These are phyloP conservation scores for Helianthus tuberosus DNA, from an alignment of 129 eudicot genomes.

Conservation along the genomic window DNA sequence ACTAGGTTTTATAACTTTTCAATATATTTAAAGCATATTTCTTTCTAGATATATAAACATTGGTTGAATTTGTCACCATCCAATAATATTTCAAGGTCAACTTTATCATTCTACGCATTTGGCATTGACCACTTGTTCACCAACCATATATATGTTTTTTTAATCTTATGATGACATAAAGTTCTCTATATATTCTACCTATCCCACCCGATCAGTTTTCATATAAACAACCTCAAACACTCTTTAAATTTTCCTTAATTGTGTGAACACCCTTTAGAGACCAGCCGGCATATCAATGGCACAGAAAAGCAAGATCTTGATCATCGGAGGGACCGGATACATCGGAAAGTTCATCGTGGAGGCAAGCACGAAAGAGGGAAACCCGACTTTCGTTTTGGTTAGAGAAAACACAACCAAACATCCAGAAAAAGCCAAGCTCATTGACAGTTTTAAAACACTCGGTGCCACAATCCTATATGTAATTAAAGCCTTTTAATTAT, in stretches of 20 bases:
- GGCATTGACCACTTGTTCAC: background rate
- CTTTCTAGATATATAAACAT: background rate
- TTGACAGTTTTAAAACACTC: constrained; percentile 36
- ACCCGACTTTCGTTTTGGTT: constrained; percentile 45
- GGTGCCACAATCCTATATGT: constrained; percentile 47
- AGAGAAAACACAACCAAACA: constrained; percentile 44
- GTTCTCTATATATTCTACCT: background rate
- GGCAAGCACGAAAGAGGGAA: constrained; percentile 45
- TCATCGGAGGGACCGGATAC: constrained; percentile 60
- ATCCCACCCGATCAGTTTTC: background rate
- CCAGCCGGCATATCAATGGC: constrained; percentile 15
- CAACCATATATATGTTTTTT: background rate
- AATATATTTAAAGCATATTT: no score
- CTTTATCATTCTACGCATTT: background rate
- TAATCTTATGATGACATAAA: background rate
- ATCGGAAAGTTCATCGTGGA: constrained; percentile 53
- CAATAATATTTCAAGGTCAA: background rate
- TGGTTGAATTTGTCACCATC: constrained; percentile 1
- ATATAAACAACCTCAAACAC: background rate
- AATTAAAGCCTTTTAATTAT: background rate
- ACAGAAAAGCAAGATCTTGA: constrained; percentile 50
- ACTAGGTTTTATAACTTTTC: no score
- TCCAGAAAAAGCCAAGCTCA: constrained; percentile 40
- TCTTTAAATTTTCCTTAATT: background rate
- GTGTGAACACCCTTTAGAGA: background rate